Percentiles rank a stretch among this genome's conserved stretches.
Evolutionary conservation across 768 basidiomycete species (phyloP).

Genomic region (Trametes cinnabarina): DNA sequence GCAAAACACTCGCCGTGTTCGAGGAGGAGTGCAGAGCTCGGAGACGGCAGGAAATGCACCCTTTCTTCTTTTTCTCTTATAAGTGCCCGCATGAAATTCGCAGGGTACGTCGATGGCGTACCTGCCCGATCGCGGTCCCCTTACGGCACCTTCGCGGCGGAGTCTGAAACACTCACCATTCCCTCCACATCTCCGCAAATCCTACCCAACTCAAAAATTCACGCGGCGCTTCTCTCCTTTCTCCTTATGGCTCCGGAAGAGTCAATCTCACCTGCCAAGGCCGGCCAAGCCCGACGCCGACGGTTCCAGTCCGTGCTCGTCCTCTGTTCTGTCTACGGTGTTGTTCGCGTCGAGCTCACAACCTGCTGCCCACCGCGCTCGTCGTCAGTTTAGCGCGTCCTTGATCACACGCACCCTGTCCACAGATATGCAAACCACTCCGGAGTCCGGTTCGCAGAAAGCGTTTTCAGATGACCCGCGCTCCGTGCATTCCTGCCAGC

Average conservation of each 20-base stretch:
- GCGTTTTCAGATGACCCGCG: too few species aligned
- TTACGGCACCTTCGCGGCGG: not conserved
- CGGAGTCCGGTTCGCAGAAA: too few species aligned
- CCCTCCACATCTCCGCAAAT: not conserved
- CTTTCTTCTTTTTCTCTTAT: too few species aligned
- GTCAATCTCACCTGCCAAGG: conserved; percentile 8
- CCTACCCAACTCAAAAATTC: not conserved
- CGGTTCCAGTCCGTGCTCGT: not conserved
- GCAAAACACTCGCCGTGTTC: too few species aligned
- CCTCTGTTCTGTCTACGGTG: not conserved
- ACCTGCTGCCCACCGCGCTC: too few species aligned
- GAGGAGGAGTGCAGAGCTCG: not conserved
- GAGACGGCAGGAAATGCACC: not conserved
- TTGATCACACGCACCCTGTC: too few species aligned
- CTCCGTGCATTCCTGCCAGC: conserved; percentile 1
- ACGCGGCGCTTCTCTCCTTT: not conserved
- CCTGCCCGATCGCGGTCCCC: conserved; percentile 3
- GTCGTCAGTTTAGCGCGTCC: too few species aligned
- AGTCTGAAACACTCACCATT: not conserved
- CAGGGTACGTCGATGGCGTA: conserved; percentile 4
- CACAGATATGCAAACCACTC: too few species aligned
- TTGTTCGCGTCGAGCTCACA: too few species aligned
- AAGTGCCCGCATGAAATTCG: too few species aligned
- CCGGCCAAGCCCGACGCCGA: too few species aligned
- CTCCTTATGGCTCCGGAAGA: not conserved